Evolutionary conservation across 306 rosid species (phyloP).

Genomic region (Luffa acutangula): DNA sequence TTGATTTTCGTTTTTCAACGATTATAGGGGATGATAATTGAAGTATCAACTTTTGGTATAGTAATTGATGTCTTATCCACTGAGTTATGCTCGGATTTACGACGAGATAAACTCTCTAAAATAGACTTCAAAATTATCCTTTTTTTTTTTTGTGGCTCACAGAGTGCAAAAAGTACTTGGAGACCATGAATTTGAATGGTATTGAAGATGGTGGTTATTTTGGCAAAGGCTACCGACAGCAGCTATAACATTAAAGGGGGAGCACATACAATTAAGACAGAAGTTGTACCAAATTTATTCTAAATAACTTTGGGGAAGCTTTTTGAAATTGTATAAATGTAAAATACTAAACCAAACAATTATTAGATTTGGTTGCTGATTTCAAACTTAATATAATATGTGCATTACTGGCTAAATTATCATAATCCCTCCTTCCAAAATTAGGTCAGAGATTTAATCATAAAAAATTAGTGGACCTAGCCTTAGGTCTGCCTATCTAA

Average conservation of each 20-base stretch:
- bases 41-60: too few species aligned
- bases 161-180: too few species aligned
- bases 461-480: not conserved
- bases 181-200: too few species aligned
- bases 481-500: not conserved
- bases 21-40: too few species aligned
- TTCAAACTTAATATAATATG: not conserved
- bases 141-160: too few species aligned
- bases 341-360: conserved; percentile 1
- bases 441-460: not conserved
- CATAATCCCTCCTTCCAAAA: conserved; percentile 1
- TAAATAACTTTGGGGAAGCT: not conserved
- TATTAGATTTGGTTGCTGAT: not conserved
- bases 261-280: not conserved
- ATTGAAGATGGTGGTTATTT: not conserved
- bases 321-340: not conserved
- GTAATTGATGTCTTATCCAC: too few species aligned
- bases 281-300: not conserved
- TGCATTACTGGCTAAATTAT: conserved; percentile 2
- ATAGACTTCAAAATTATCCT: too few species aligned
- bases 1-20: too few species aligned
- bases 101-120: too few species aligned
- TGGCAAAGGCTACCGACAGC: not conserved
- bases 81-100: too few species aligned
- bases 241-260: not conserved